phyloP scores from a whole-genome alignment of 225 moss, liverwort and hornwort species.

The Rhytidiadelphus loreus region DNA sequence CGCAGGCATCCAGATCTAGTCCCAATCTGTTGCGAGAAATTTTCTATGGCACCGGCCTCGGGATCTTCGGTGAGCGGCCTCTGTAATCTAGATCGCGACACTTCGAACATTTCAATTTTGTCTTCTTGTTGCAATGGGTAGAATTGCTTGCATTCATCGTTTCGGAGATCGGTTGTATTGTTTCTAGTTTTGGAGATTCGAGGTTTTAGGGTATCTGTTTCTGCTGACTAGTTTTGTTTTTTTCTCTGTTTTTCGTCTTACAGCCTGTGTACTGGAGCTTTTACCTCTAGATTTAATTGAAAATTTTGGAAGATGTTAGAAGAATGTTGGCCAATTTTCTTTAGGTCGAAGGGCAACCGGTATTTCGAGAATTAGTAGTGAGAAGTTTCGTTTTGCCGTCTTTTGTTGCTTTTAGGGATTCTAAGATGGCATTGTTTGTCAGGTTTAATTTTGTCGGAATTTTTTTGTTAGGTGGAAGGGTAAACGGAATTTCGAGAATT shows the following conservation, averaged over 20 bases:
- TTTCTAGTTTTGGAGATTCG: neutral
- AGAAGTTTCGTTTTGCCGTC: neutral
- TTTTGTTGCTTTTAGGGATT: neutral
- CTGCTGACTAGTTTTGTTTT: neutral
- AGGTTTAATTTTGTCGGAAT: no score
- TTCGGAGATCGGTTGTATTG: neutral
- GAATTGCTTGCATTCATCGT: neutral
- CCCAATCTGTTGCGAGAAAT: constrained; percentile 18
- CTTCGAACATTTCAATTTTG: neutral
- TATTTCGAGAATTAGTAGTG: neutral
- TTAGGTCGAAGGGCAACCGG: neutral
- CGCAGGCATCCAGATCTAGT: constrained; percentile 13
- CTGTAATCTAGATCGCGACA: no score
- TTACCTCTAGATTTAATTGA: neutral
- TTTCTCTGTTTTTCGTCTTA: neutral
- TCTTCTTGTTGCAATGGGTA: neutral
- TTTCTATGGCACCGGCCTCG: constrained; percentile 21
- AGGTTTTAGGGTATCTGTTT: neutral
- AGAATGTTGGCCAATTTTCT: neutral
- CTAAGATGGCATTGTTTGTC: no score
- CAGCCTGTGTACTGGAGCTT: neutral
- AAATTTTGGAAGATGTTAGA: neutral
- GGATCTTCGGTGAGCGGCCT: constrained; percentile 1
- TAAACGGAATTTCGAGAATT: neutral
- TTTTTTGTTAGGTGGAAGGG: neutral